Evolutionary conservation across 2,329 filamentous ascomycete genomes (phyloP).

Genomic region (Calonectria pseudoreteaudii): DNA sequence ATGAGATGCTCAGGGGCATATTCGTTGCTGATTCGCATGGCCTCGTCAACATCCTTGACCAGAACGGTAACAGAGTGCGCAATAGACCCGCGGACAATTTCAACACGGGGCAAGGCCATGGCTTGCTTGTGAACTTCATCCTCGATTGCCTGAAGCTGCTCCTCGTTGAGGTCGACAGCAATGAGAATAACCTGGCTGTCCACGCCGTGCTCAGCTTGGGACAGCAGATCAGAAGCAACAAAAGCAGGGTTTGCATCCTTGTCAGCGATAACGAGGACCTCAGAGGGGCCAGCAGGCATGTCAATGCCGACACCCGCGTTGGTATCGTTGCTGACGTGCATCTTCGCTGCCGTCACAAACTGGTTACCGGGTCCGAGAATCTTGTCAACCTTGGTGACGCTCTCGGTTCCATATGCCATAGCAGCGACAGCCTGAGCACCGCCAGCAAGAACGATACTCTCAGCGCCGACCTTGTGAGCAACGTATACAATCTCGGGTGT

Average conservation of each 20-base stretch:
- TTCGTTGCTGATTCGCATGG: conserved; percentile 86
- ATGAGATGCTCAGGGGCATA: conserved; percentile 98
- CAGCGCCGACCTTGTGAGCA: conserved; percentile 95
- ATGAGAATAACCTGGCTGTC: conserved; percentile 96
- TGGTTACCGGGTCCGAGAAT: conserved; percentile 98
- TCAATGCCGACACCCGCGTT: conserved; percentile 96
- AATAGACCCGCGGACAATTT: conserved; percentile 92
- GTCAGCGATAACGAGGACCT: conserved; percentile 96
- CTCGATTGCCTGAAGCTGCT: conserved; percentile 84
- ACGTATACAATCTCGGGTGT: conserved; percentile 98
- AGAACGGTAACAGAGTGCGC: conserved; percentile 90
- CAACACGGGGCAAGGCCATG: conserved; percentile 85
- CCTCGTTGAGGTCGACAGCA: conserved; percentile 81
- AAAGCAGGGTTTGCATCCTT: conserved; percentile 90
- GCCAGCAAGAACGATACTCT: conserved; percentile 94
- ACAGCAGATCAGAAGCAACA: conserved; percentile 93
- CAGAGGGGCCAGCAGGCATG: conserved; percentile 97
- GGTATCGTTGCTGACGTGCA: conserved; percentile 97
- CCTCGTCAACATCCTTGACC: conserved; percentile 77
- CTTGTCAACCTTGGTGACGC: conserved; percentile 96
- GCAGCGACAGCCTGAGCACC: conserved; percentile 96
- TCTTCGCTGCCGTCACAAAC: conserved; percentile 98
- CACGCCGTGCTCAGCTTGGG: conserved; percentile 95
- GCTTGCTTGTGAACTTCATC: conserved; percentile 92
- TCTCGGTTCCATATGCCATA: conserved; percentile 97